Percentiles rank a stretch among this genome's conserved stretches.
These are phyloP conservation scores for Exserohilum rostratum DNA, from an alignment of 2,329 filamentous ascomycete species.

Conservation along the genomic window DNA sequence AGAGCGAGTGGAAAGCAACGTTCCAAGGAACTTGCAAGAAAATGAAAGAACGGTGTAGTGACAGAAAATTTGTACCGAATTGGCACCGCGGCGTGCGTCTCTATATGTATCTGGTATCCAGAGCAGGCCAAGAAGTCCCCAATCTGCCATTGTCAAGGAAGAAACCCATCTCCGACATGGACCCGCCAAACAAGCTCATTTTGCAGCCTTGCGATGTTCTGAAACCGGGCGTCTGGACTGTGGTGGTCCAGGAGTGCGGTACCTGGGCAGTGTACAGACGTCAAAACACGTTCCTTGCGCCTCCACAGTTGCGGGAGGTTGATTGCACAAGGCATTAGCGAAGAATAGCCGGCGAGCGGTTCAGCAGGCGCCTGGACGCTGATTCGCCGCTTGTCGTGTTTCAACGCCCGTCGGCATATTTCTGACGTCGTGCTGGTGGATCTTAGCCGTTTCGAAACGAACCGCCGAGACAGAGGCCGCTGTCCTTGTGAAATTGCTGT, in stretches of 20 bases:
- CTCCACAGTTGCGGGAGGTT: slow-evolving; percentile 30
- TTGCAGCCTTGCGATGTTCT: slow-evolving; percentile 14
- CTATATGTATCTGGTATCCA: slow-evolving; percentile 22
- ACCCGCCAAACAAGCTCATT: slow-evolving; percentile 15
- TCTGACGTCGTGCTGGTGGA: slow-evolving; percentile 19
- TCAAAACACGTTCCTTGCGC: slow-evolving; percentile 21
- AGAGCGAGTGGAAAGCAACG: slow-evolving; percentile 24
- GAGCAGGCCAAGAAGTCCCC: slow-evolving; percentile 26
- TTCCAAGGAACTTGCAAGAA: slow-evolving; percentile 21
- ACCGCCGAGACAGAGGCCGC: slow-evolving; percentile 17
- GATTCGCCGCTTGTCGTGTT: slow-evolving; percentile 16
- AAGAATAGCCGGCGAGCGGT: slow-evolving; percentile 13
- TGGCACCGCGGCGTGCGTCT: background rate
- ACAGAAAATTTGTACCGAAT: slow-evolving; percentile 15
- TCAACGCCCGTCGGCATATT: slow-evolving; percentile 18
- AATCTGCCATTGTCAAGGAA: slow-evolving; percentile 23
- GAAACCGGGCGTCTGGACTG: slow-evolving; percentile 14
- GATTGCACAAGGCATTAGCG: slow-evolving; percentile 28
- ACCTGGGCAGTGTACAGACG: slow-evolving; percentile 15
- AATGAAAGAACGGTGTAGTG: slow-evolving; percentile 17
- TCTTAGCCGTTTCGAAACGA: slow-evolving; percentile 29
- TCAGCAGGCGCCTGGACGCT: slow-evolving; percentile 1
- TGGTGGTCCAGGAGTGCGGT: slow-evolving; percentile 20
- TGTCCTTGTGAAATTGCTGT: slow-evolving; percentile 12
- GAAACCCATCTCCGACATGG: slow-evolving; percentile 11